Evolutionary conservation across 768 basidiomycete genomes (phyloP), one percentile per base, ranked within the genome.

Genomic region (Trametes elegans): DNA sequence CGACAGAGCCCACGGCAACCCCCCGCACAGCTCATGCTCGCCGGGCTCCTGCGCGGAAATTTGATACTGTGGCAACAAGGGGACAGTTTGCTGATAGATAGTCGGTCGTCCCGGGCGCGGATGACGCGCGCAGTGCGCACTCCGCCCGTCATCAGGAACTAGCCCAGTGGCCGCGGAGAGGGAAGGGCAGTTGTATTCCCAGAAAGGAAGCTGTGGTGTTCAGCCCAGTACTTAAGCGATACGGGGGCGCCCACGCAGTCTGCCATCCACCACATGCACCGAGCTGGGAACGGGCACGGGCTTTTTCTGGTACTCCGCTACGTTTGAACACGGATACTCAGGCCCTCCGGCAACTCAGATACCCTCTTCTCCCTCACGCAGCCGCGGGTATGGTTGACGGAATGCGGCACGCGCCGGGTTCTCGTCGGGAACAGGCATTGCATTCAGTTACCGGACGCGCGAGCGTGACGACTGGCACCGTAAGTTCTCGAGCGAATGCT

Each of bases 341-440:
- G 43, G 56, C 44, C 28, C 44, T 34, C 56, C 56, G 56, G 56
- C 50, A 57, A 57, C 50, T 51, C 50, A 57, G 45, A 39, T 53
- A 52, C 39, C 50, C 50, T 50, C 49, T 29, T 49, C 51, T 45
- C 31, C 42, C 35, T 43, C 43, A 28, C 42, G 53, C 18, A 16
- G 44, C 36, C 38, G 41, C 41, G 39, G 26, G 34, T 29, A 35
- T 35, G 26, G 35, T 36, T 45, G 36, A 42, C 36, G 36, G 41
- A 10, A 14, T 26, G 28, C 32, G 28, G 51, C 51, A 57, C 43
- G 49, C 48, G 42, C 42, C 48, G 6, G 16, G 27, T 50, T 50
- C 48, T 57, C 49, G 42, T 50, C 55, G 48, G 55, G 49, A 57
- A 57, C 49, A 38, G 34, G 47, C 54, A 34, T 35, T 43, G 34